A percentile compares a stretch with the other conserved stretches of the same genome.
These are phyloP conservation scores for Lagenidium sp. DNA, from an alignment of 352 stramenopile species.

Conservation along the genomic window DNA sequence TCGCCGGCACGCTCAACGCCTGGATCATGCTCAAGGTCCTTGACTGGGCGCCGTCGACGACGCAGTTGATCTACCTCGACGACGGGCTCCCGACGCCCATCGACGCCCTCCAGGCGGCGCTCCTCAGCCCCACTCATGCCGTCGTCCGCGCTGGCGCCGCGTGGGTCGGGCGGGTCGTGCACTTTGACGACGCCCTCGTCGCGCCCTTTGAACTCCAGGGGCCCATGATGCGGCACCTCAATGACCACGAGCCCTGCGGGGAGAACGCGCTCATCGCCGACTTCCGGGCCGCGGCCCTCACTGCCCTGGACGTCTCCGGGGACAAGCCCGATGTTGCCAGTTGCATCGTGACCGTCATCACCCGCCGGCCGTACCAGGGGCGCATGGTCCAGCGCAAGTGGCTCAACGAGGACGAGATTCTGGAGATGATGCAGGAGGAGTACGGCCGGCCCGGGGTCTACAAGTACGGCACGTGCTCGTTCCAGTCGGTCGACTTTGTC, in stretches of 20 bases:
- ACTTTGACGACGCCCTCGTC: slow-evolving; percentile 30
- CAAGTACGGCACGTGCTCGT: slow-evolving; percentile 11
- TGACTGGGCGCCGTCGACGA: slow-evolving; percentile 3
- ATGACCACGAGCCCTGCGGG: slow-evolving; percentile 45
- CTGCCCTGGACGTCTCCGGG: background rate
- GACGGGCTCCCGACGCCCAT: slow-evolving; percentile 5
- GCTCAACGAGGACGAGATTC: slow-evolving; percentile 33
- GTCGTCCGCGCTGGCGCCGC: slow-evolving; percentile 12
- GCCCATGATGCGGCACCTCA: slow-evolving; percentile 53
- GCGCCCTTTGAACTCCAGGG: slow-evolving; percentile 38
- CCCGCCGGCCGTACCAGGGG: slow-evolving; percentile 33
- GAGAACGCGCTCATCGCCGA: slow-evolving; percentile 31
- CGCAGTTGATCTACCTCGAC: slow-evolving; percentile 20
- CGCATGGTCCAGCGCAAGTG: slow-evolving; percentile 48
- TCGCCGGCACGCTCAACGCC: slow-evolving; percentile 12
- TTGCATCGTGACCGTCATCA: slow-evolving; percentile 46
- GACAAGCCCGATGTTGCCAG: slow-evolving; percentile 1
- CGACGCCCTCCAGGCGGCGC: slow-evolving; percentile 12
- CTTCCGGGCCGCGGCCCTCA: slow-evolving; percentile 21
- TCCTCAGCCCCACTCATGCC: slow-evolving; percentile 7
- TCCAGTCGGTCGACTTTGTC: slow-evolving; percentile 30
- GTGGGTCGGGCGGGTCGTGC: slow-evolving; percentile 17
- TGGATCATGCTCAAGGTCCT: slow-evolving; percentile 17
- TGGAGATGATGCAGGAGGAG: slow-evolving; percentile 9
- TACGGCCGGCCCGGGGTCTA: slow-evolving; percentile 8